These are phyloP conservation scores for Clarireedia hainanense DNA, from an alignment of 2,329 filamentous ascomycete species.

Conservation along the genomic window DNA sequence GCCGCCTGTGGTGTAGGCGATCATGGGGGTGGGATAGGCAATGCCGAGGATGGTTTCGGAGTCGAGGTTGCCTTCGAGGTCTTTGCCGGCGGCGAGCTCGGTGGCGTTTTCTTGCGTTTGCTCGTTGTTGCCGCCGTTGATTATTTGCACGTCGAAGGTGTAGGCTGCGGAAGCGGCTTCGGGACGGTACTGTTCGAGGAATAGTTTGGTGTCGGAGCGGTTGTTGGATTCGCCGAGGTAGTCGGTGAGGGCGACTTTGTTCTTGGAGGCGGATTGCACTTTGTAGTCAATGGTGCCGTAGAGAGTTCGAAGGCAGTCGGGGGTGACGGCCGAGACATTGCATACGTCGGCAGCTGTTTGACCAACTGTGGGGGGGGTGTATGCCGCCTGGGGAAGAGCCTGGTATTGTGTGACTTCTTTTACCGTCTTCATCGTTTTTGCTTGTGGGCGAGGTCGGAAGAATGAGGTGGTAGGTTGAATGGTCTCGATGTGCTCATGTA, in stretches of 20 bases:
- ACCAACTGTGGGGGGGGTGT: conserved; percentile 3
- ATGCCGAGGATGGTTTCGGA: conserved; percentile 46
- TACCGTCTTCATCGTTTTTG: conserved; percentile 20
- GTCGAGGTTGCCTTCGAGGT: conserved; percentile 48
- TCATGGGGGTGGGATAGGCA: conserved; percentile 43
- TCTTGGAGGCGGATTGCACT: conserved; percentile 13
- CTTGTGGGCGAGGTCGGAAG: conserved; percentile 34
- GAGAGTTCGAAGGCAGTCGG: conserved; percentile 20
- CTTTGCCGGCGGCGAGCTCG: conserved; percentile 11
- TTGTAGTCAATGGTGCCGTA: conserved; percentile 21
- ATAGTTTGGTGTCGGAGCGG: conserved; percentile 19
- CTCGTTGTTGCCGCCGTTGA: conserved; percentile 10
- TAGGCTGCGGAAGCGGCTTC: conserved; percentile 12
- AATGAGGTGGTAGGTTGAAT: conserved; percentile 53
- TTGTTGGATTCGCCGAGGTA: conserved; percentile 21
- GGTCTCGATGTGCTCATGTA: conserved; percentile 38
- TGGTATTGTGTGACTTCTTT: not conserved
- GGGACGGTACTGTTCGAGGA: conserved; percentile 18
- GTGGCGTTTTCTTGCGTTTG: conserved; percentile 13
- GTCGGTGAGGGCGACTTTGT: conserved; percentile 20
- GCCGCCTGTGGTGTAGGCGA: conserved; percentile 47
- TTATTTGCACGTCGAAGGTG: conserved; percentile 7
- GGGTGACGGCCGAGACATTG: conserved; percentile 39
- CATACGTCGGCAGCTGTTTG: conserved; percentile 44
- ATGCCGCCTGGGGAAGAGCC: not conserved